Percentiles rank a stretch among this genome's conserved stretches.
These are phyloP conservation scores for Serendipita sp. DNA, from an alignment of 768 basidiomycete genomes.

Conservation along the genomic window DNA sequence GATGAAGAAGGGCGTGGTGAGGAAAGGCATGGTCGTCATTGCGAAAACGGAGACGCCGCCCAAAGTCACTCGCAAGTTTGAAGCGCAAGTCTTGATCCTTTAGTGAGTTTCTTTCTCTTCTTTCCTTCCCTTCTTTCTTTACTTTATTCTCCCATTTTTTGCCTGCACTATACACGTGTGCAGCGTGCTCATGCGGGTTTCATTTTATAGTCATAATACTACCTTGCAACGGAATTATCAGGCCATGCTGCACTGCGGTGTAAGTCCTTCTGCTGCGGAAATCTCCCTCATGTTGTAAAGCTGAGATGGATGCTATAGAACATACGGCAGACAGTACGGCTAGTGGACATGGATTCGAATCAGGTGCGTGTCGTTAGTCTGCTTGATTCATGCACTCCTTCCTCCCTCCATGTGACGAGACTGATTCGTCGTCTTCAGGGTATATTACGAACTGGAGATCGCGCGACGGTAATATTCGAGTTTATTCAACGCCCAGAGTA, in stretches of 20 bases:
- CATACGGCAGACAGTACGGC: slow-evolving; percentile 80
- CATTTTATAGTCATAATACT: slow-evolving; percentile 61
- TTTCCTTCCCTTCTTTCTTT: background rate
- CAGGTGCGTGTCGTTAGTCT: too few relatives aligned
- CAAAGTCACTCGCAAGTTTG: slow-evolving; percentile 68
- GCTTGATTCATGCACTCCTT: too few relatives aligned
- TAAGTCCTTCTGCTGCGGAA: slow-evolving; percentile 25
- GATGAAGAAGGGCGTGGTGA: slow-evolving; percentile 58
- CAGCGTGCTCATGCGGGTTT: too few relatives aligned
- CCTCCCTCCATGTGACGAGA: too few relatives aligned
- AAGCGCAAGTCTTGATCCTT: slow-evolving; percentile 84
- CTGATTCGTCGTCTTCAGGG: slow-evolving; percentile 50
- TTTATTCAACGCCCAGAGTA: slow-evolving; percentile 88
- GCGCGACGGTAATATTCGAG: slow-evolving; percentile 87
- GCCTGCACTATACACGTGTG: too few relatives aligned
- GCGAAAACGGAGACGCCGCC: slow-evolving; percentile 53
- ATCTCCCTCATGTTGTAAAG: too few relatives aligned
- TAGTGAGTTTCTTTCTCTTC: slow-evolving; percentile 41
- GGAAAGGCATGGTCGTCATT: slow-evolving; percentile 92
- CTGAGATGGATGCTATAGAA: slow-evolving; percentile 32
- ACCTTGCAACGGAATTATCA: slow-evolving; percentile 88
- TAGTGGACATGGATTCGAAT: slow-evolving; percentile 58
- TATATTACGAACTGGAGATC: slow-evolving; percentile 83
- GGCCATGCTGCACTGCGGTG: slow-evolving; percentile 90
- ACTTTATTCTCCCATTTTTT: background rate